These are phyloP conservation scores for Hypsizygus marmoreus DNA, from an alignment of 768 basidiomycete genomes.

Conservation along the genomic window DNA sequence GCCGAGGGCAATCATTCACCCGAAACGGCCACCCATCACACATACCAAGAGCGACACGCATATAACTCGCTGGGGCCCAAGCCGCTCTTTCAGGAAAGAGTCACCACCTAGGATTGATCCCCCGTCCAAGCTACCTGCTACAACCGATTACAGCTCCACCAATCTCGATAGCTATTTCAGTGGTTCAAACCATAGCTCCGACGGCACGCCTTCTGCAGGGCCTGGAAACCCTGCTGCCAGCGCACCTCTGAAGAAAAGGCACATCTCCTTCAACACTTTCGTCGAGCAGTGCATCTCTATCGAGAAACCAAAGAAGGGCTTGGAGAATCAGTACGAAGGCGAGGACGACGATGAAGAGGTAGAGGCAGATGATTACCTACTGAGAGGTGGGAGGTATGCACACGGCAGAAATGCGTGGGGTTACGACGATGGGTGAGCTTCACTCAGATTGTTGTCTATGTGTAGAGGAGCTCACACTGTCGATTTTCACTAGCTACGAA, in stretches of 20 bases:
- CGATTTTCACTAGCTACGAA: constrained; percentile 52
- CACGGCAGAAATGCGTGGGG: constrained; percentile 34
- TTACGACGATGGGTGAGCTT: constrained; percentile 65
- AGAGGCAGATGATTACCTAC: constrained; percentile 8
- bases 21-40: constrained; percentile 58
- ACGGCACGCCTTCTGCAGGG: constrained; percentile 9
- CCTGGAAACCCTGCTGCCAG: background rate
- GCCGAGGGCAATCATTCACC: constrained; percentile 8
- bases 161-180: constrained; percentile 22
- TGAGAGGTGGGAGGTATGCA: constrained; percentile 15
- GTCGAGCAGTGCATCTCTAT: constrained; percentile 96
- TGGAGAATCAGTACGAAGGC: constrained; percentile 19
- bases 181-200: constrained; percentile 15
- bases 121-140: constrained; percentile 26
- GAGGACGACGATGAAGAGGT: constrained; percentile 24
- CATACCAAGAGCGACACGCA: constrained; percentile 92
- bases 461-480: constrained; percentile 1
- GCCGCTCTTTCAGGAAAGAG: constrained; percentile 55
- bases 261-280: constrained; percentile 97
- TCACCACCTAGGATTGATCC: constrained; percentile 70
- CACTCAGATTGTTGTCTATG: constrained; percentile 10
- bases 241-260: constrained; percentile 67
- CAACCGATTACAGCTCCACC: constrained; percentile 19
- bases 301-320: constrained; percentile 63
- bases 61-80: constrained; percentile 58